Evolutionary conservation across 1,284 basidiomycete genomes (phyloP), one percentile per base, ranked within the genome.

Genomic region (Irpex sp.): DNA sequence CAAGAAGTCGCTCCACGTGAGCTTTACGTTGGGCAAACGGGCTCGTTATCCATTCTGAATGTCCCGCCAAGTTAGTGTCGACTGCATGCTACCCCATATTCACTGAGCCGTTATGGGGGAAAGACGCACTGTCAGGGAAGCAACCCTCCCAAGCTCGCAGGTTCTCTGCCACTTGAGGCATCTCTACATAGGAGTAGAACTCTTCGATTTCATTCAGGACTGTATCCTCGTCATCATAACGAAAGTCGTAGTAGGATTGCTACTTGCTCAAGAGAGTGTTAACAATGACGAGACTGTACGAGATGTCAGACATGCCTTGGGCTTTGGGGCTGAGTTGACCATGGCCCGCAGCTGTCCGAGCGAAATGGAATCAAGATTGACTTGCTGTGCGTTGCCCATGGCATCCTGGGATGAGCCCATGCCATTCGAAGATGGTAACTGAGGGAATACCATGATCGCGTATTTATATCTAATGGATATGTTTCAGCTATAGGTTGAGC

Each of bases 121-220:
- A 57, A 57, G 19, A 77, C 83, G 68, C 70, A 90, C 93, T 89
- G 75, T 86, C 86, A 43, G 82, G 76, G 72, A 93, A 95, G 50
- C 89, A 92, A 51, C 90, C 90, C 70, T 91, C 86, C 90, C 95
- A 98, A 53, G 91, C 89, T 69, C 88, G 89, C 65, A 93, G 79
- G 74, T 95, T 95, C 80, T 96, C 93, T 2, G 88, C 86, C 13
- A 96, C 88, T 73, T 95, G 92, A 0, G 91, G 88, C 81, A 95
- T 94, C 78, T 99, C 97, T 63, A 97, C 90, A 77, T 98, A 99
- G 31, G 95, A 95, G 77, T 97, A 99, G 78, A 99, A 98, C 77
- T 99, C 97, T 67, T 98, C 93, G 55, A 99, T 90, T 76, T 98
- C 97, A 70, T 94, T 93, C 82, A 96, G 90, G 53, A 98, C 87